Percentiles rank a stretch among this genome's conserved stretches.
Evolutionary conservation across 371 early-diverging fungal species (phyloP).

Genomic region (Actinomortierella ambigua): DNA sequence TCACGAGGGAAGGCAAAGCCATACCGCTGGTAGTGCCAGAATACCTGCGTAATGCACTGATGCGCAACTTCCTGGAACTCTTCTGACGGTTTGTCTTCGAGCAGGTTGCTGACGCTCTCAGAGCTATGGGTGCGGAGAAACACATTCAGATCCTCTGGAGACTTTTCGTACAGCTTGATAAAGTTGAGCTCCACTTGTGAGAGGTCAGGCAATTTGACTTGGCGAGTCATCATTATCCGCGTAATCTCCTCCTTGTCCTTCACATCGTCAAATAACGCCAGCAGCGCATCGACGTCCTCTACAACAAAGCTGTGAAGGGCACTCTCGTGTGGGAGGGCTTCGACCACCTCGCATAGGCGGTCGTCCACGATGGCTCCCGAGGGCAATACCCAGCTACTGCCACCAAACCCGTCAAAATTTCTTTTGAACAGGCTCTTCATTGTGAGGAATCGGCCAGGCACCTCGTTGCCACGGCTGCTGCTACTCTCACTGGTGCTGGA

Average conservation of each 20-base stretch:
- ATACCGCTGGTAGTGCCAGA: conserved; percentile 8
- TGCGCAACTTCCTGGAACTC: conserved; percentile 19
- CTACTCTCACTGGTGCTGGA: background rate
- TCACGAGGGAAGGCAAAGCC: conserved; percentile 6
- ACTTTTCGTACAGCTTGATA: conserved; percentile 15
- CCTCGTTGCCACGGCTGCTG: background rate
- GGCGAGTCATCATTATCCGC: conserved; percentile 11
- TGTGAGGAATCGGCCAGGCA: conserved; percentile 8
- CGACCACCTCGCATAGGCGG: conserved; percentile 3
- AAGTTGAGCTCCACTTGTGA: conserved; percentile 14
- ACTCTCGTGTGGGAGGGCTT: conserved; percentile 13
- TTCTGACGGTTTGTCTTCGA: conserved; percentile 17
- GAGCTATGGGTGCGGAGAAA: conserved; percentile 11
- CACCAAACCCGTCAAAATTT: conserved; percentile 16
- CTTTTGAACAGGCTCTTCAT: conserved; percentile 14
- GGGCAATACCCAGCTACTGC: conserved; percentile 12
- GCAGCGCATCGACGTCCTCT: conserved; percentile 11
- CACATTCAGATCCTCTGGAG: conserved; percentile 12
- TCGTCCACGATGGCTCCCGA: conserved; percentile 20
- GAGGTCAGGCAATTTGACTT: conserved; percentile 14
- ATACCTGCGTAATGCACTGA: conserved; percentile 13
- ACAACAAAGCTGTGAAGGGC: conserved; percentile 20
- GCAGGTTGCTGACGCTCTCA: conserved; percentile 11
- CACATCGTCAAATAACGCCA: conserved; percentile 7
- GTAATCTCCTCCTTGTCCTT: conserved; percentile 12